These are phyloP conservation scores for Austroboletus niveus DNA, from an alignment of 1,284 basidiomycete species.

Conservation along the genomic window DNA sequence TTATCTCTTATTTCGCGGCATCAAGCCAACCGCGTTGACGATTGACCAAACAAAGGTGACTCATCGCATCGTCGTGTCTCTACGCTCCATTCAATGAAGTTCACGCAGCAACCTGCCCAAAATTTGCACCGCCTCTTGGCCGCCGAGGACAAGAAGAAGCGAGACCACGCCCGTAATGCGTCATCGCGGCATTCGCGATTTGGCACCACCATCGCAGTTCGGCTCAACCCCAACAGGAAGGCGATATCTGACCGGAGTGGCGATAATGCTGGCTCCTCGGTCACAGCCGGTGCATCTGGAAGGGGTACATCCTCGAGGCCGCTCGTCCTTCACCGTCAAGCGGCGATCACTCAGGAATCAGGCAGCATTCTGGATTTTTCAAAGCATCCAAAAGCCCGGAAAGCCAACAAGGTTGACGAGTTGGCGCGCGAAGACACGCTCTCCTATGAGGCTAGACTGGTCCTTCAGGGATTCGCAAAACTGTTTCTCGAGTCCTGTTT, in stretches of 20 bases:
- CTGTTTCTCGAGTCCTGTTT: slow-evolving; percentile 81
- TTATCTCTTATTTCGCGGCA: slow-evolving; percentile 81
- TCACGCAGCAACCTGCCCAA: slow-evolving; percentile 59
- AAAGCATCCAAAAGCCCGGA: slow-evolving; percentile 66
- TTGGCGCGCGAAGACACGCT: slow-evolving; percentile 72
- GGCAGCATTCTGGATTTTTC: slow-evolving; percentile 76
- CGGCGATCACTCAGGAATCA: slow-evolving; percentile 73
- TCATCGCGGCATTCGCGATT: slow-evolving; percentile 91
- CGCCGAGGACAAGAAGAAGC: slow-evolving; percentile 63
- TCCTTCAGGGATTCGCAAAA: slow-evolving; percentile 66
- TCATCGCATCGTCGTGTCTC: slow-evolving; percentile 7
- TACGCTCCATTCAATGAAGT: slow-evolving; percentile 8
- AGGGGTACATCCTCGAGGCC: slow-evolving; percentile 40
- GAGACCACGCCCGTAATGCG: slow-evolving; percentile 55
- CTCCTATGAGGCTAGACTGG: slow-evolving; percentile 64
- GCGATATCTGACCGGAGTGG: slow-evolving; percentile 25
- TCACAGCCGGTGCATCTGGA: slow-evolving; percentile 25
- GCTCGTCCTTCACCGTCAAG: slow-evolving; percentile 80
- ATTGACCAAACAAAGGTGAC: slow-evolving; percentile 68
- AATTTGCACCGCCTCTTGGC: slow-evolving; percentile 72
- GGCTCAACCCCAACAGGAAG: slow-evolving; percentile 57
- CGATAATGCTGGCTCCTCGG: slow-evolving; percentile 33
- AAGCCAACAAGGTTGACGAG: slow-evolving; percentile 69
- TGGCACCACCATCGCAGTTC: slow-evolving; percentile 86
- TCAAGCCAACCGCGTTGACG: slow-evolving; percentile 61